These are phyloP conservation scores for Paspalum notatum DNA, from an alignment of 176 grass and related monocot genomes.

Conservation along the genomic window DNA sequence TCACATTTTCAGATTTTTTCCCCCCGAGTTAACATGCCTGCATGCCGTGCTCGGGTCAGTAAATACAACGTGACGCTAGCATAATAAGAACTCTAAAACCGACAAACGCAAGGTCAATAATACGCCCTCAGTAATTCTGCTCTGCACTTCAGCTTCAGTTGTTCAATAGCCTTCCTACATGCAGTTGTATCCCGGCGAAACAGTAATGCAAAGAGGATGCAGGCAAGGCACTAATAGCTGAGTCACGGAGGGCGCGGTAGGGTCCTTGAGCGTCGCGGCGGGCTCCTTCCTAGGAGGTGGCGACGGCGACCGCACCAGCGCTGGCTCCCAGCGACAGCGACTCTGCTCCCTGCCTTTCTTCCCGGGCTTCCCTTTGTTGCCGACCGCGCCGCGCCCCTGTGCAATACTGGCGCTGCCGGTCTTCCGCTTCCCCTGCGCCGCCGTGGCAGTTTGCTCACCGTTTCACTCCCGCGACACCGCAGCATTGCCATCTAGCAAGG, in stretches of 20 bases:
- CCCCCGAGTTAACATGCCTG: neutral
- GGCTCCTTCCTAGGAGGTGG: constrained; percentile 69
- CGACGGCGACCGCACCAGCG: constrained; percentile 50
- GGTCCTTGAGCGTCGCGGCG: constrained; percentile 55
- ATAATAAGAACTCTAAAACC: neutral
- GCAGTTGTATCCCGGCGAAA: neutral
- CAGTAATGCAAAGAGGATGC: constrained; percentile 26
- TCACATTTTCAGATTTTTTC: constrained; percentile 7
- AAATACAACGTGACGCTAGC: neutral
- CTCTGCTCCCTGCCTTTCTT: neutral
- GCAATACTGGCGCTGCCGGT: too few relatives aligned
- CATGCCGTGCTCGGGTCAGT: neutral
- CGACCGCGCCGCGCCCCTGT: too few relatives aligned
- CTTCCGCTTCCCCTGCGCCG: too few relatives aligned
- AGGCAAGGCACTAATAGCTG: constrained; percentile 49
- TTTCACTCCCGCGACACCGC: too few relatives aligned
- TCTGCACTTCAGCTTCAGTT: neutral
- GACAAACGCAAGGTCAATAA: neutral
- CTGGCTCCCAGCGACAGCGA: constrained; percentile 55
- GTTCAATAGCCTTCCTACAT: neutral
- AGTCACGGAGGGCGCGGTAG: constrained; percentile 60
- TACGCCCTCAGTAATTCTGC: neutral
- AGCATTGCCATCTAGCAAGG: too few relatives aligned
- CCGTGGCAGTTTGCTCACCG: too few relatives aligned
- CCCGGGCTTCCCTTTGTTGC: too few relatives aligned